Base-by-base conservation (phyloP, 164 flowering plant species). In the Hamamelis virginiana region DNA sequence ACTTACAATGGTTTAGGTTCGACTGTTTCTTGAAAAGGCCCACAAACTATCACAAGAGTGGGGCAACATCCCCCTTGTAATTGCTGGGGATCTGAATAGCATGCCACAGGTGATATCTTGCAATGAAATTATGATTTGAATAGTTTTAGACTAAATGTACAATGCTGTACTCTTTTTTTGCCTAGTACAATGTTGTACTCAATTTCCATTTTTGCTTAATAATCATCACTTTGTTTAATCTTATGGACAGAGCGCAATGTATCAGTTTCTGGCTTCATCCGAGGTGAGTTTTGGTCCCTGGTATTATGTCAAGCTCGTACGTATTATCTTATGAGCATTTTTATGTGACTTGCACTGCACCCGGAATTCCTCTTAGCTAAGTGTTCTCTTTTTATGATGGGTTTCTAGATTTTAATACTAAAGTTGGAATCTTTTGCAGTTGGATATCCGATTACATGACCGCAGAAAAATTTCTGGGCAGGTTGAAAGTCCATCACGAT, bases 11-110 rank as follows among this genome's bases (percentile, higher is more conserved):
- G 13, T 73, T 38, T 67, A 93, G 98, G 73, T 88, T 44, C 78
- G 96, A 51, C 16, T 91, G 28, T 80, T 89, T 69, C 85, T 94
- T 25, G 86, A 90, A 74, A 91, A 75, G 65, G 96, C 96, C 27
- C 76, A 85, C 65, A 66, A 75, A 57, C 64, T 91, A 66, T 89
- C 97, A 47, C 80, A 75, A 69, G 83, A 83, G 70, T 89, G 91
- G 94, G 97, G 94, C 33, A 59, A 51, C 68, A 86, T 90, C 61
- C 97, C 97, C 43, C 80, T 94, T 64, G 74, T 90, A 44, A 58
- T 91, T 76, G 85, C 84, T 72, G 98, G 98, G 22, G 97, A 94
- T 75, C 68, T 94, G 8, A 94, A 91, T 77, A 82, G 96, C 76
- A 46, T 81, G 66, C 96, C 98, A 64, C 78, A 88, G 92, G 98